Evolutionary conservation across 352 stramenopile species (phyloP), one percentile per base, ranked within the genome.

Genomic region (Phytophthora syringae): DNA sequence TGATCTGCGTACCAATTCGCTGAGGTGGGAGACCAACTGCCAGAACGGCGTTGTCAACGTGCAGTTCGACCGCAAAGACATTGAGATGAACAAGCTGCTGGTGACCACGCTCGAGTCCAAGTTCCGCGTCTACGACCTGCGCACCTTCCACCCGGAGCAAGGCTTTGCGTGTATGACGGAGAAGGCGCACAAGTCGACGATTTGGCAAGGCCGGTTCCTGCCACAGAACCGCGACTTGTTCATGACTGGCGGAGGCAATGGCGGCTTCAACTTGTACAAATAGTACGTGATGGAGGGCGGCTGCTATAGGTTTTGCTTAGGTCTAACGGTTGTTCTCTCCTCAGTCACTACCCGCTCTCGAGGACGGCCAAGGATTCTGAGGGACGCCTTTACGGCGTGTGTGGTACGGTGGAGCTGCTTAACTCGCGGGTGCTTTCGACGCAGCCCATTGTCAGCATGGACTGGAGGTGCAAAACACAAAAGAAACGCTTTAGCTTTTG

Each of bases 81-180:
- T 99, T 68, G 92, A 98, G 70, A 99, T 99, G 96, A 99, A 99
- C 77, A 99, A 99, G 66, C 69, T 98, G 24, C 69, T 98, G 6
- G 91, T 98, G 21, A 98, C 95, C 21, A 99, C 96, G 34, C 81
- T 99, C 37, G 97, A 99, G 69, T 97, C 89, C 50, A 98, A 98
- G 76, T 99, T 99, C 76, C 79, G 90, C 6, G 70, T 97, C 11
- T 99, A 97, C 67, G 96, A 99, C 61, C 66, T 99, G 73, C 84
- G 95, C 21, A 99, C 95, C 18, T 86, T 92, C 61, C 93, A 98
- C 68, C 79, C 91, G 0, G 88, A 90, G 34, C 86, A 98, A 44
- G 96, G 95, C 4, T 99, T 99, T 63, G 70, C 94, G 6, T 97
- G 84, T 64, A 74, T 98, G 63, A 94, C 80, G 43, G 94, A 98